A percentile compares a stretch with the other conserved stretches of the same genome.
Evolutionary conservation across 306 rosid species (phyloP).

Genomic region (Begonia loranthoides): DNA sequence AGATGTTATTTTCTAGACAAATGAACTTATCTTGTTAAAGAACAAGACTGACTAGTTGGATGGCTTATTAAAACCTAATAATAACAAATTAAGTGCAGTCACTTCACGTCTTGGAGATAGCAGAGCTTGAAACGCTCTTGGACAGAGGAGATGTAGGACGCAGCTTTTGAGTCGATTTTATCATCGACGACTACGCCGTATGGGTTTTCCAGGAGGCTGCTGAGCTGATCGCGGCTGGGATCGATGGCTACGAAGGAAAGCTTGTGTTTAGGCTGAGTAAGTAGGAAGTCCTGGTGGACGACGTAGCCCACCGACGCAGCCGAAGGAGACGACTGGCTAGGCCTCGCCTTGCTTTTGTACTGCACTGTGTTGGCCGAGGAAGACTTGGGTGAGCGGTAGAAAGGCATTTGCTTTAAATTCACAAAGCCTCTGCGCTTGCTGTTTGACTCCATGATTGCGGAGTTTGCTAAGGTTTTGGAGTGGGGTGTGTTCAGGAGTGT

Average conservation of each 20-base stretch:
- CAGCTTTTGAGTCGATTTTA: conserved; percentile 52
- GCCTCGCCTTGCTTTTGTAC: conserved; percentile 31
- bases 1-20: no score
- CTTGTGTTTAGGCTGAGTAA: conserved; percentile 25
- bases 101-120: not conserved
- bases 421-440: conserved; percentile 46
- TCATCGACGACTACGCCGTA: conserved; percentile 43
- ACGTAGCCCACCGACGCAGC: conserved; percentile 32
- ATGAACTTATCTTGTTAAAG: no score
- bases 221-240: conserved; percentile 6
- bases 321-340: conserved; percentile 25
- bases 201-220: conserved; percentile 12
- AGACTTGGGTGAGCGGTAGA: conserved; percentile 36
- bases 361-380: conserved; percentile 18
- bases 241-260: conserved; percentile 27
- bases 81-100: no score
- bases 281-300: conserved; percentile 23
- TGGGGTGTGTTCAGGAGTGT: no score
- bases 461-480: no score
- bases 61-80: no score
- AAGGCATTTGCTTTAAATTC: conserved; percentile 45
- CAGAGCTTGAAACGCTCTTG: conserved; percentile 53
- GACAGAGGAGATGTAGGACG: conserved; percentile 39
- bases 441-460: conserved; percentile 23
- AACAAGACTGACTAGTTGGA: no score